A percentile compares a stretch with the other conserved stretches of the same genome.
These are phyloP conservation scores for Andrographis paniculata DNA, from an alignment of 305 asterid species.

Conservation along the genomic window DNA sequence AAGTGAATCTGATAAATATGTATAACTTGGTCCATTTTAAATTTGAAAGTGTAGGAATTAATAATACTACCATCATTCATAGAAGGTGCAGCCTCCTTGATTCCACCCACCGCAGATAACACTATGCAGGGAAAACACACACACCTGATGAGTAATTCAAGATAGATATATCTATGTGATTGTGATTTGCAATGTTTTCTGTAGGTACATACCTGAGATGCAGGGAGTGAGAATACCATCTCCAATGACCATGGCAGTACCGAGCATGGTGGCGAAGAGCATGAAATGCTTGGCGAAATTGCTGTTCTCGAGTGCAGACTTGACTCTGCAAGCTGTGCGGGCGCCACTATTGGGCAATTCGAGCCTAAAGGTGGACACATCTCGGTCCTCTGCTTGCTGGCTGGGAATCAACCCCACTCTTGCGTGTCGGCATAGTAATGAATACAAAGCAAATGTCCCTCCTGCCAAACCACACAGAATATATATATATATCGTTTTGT, in stretches of 20 bases:
- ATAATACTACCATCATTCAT: conserved; percentile 32
- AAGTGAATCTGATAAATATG: background rate
- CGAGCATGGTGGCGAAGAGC: conserved; percentile 54
- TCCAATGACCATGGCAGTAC: conserved; percentile 74
- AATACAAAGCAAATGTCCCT: conserved; percentile 69
- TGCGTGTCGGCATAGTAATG: conserved; percentile 54
- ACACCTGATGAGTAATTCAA: background rate
- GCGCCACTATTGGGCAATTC: conserved; percentile 23
- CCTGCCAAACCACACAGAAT: conserved; percentile 22
- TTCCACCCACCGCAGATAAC: conserved; percentile 48
- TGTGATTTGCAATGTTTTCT: too few species aligned
- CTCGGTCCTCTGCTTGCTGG: conserved; percentile 39
- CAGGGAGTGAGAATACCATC: conserved; percentile 75
- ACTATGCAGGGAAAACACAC: conserved; percentile 20
- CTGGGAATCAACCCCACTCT: conserved; percentile 56
- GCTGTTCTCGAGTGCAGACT: conserved; percentile 37
- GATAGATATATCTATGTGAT: too few species aligned
- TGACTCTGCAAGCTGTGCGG: conserved; percentile 29
- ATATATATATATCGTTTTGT: background rate
- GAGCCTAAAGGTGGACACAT: conserved; percentile 40
- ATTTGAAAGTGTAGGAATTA: background rate
- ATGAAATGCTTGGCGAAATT: conserved; percentile 31
- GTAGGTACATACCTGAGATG: conserved; percentile 29
- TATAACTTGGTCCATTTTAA: background rate
- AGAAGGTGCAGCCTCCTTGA: conserved; percentile 35